Evolutionary conservation across 805 yeast species (phyloP).

Genomic region (Lachancea cidri): DNA sequence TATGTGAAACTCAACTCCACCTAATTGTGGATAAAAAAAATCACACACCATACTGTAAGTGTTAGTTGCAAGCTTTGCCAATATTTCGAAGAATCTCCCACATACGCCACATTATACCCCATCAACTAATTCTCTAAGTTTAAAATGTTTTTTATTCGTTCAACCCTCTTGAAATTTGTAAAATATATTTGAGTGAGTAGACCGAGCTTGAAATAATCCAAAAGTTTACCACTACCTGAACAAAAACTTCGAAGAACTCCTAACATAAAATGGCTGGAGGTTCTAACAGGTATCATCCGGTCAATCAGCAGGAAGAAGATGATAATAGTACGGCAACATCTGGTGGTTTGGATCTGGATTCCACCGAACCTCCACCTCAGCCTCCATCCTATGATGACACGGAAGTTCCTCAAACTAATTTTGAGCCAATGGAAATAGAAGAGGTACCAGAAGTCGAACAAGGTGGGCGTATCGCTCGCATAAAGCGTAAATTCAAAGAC

Average conservation of each 20-base stretch:
- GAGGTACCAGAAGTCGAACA: constrained; percentile 24
- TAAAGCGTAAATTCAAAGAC: constrained; percentile 23
- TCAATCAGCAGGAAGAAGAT: constrained; percentile 14
- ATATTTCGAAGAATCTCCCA: background rate
- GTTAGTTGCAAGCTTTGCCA: constrained; percentile 1
- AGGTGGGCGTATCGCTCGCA: constrained; percentile 14
- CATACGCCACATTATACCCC: constrained; percentile 31
- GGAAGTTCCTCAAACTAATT: background rate
- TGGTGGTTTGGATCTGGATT: constrained; percentile 4
- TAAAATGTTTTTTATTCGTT: no score
- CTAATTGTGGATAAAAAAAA: constrained; percentile 97
- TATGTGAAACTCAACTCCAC: constrained; percentile 95
- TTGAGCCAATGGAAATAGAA: constrained; percentile 39
- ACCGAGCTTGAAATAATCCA: no score
- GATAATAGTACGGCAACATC: background rate
- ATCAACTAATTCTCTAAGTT: no score
- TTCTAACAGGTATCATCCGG: constrained; percentile 12
- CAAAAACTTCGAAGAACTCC: no score
- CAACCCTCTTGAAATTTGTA: no score
- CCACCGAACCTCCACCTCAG: constrained; percentile 24
- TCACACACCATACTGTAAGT: constrained; percentile 75
- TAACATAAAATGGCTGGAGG: constrained; percentile 4
- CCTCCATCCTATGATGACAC: constrained; percentile 29
- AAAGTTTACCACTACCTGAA: no score
- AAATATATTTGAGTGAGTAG: no score